A percentile compares a stretch with the other conserved stretches of the same genome.
phyloP scores from a whole-genome alignment of 2,329 filamentous ascomycete genomes.

The Colletotrichum salicis region DNA sequence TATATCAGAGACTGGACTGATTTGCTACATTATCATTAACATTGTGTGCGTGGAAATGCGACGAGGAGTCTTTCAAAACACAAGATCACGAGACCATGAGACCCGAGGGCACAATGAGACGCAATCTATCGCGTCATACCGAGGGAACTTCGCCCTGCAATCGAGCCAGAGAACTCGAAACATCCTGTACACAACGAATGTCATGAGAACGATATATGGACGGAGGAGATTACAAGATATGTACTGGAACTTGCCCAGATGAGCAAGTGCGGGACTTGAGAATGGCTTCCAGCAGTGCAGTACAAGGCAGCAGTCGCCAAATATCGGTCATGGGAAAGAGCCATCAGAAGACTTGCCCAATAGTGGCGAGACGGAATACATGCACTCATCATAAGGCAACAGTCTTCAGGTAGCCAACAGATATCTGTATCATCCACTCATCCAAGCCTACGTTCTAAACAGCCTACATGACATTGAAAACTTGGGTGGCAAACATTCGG shows the following conservation, averaged over 20 bases:
- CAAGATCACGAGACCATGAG: too few species aligned
- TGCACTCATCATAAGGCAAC: background rate
- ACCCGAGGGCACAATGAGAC: too few species aligned
- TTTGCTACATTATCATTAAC: background rate
- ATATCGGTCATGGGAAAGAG: background rate
- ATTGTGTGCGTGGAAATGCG: background rate
- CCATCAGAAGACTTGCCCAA: background rate
- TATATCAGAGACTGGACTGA: background rate
- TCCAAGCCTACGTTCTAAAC: background rate
- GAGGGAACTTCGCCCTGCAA: too few species aligned
- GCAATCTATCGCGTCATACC: too few species aligned
- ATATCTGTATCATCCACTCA: background rate
- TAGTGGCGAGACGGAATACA: background rate
- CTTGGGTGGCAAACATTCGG: background rate
- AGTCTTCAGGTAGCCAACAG: background rate
- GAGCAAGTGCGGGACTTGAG: background rate
- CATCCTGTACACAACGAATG: background rate
- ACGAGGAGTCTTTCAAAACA: too few species aligned
- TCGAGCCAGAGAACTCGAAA: background rate
- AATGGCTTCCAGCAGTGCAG: background rate
- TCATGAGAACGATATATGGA: background rate
- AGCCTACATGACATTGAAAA: background rate
- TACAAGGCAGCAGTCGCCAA: background rate
- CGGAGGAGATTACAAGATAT: too few species aligned
- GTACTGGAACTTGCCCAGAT: background rate